phyloP scores from a whole-genome alignment of 495 filamentous ascomycete genomes.

The Aspergillus conjunctus region DNA sequence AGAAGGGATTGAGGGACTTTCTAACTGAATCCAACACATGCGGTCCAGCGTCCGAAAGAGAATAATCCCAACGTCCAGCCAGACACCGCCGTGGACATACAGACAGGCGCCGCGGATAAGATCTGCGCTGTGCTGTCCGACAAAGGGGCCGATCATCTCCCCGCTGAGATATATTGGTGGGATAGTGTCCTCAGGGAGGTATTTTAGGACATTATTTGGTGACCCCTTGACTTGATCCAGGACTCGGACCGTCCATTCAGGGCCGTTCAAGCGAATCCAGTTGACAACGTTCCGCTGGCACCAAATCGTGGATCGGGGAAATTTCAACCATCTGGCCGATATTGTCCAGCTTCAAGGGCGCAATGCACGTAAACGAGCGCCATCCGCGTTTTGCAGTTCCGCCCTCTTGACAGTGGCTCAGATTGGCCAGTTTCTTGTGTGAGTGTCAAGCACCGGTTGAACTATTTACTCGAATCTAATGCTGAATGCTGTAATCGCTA shows the following conservation, averaged over 20 bases:
- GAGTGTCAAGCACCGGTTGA: background rate
- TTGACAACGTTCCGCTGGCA: conserved; percentile 27
- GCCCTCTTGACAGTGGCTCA: background rate
- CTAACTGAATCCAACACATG: conserved; percentile 27
- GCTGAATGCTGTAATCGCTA: background rate
- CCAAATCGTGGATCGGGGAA: conserved; percentile 16
- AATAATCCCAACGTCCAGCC: conserved; percentile 29
- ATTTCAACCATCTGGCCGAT: background rate
- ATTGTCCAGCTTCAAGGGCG: background rate
- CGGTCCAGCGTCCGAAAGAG: conserved; percentile 26
- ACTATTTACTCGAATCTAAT: background rate
- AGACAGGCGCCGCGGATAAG: conserved; percentile 24
- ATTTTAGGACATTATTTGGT: conserved; percentile 19
- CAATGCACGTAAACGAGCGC: background rate
- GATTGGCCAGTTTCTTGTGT: conserved; percentile 1
- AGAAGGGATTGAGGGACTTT: conserved; percentile 22
- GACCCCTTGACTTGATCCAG: conserved; percentile 27
- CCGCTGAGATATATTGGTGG: conserved; percentile 22
- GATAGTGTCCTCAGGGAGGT: conserved; percentile 13
- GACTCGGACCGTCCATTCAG: conserved; percentile 31
- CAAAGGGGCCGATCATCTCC: conserved; percentile 21
- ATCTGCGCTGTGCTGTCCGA: conserved; percentile 30
- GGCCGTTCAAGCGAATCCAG: conserved; percentile 27
- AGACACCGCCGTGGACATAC: conserved; percentile 30
- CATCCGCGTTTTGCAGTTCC: background rate